A percentile compares a stretch with the other conserved stretches of the same genome.
Evolutionary conservation across 2,329 filamentous ascomycete genomes (phyloP).

Genomic region (Trichoderma citrinoviride): DNA sequence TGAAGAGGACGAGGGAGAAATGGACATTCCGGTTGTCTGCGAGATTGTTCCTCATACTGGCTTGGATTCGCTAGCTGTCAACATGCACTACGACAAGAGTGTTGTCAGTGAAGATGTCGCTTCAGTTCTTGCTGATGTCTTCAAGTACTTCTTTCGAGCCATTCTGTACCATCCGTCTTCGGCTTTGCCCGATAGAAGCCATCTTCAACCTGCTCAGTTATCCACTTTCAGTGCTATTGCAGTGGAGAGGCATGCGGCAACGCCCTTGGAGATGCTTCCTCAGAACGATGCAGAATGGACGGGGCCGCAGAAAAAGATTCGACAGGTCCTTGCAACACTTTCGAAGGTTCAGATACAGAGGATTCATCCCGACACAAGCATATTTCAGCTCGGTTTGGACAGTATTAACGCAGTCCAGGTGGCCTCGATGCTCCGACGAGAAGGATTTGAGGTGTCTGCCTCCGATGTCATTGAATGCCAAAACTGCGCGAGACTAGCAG

Average conservation of each 20-base stretch:
- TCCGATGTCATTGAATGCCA: constrained; percentile 70
- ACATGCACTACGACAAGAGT: constrained; percentile 60
- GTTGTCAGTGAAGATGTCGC: constrained; percentile 33
- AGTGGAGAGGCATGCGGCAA: constrained; percentile 27
- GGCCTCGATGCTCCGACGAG: constrained; percentile 61
- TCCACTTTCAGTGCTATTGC: constrained; percentile 27
- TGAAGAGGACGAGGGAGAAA: constrained; percentile 56
- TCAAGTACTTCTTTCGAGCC: constrained; percentile 32
- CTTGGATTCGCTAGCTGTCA: constrained; percentile 54
- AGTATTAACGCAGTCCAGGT: constrained; percentile 86
- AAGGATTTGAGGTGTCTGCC: constrained; percentile 59
- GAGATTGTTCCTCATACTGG: constrained; percentile 62
- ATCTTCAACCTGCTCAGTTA: constrained; percentile 28
- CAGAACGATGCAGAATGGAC: constrained; percentile 44
- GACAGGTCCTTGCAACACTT: constrained; percentile 56
- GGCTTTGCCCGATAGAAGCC: constrained; percentile 22
- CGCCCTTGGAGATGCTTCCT: background rate
- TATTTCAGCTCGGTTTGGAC: constrained; percentile 86
- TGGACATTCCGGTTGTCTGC: constrained; percentile 75
- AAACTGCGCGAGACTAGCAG: constrained; percentile 43
- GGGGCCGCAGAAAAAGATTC: constrained; percentile 50
- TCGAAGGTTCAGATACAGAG: constrained; percentile 48
- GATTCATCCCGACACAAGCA: constrained; percentile 63
- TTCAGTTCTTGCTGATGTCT: constrained; percentile 32
- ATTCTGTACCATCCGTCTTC: constrained; percentile 33